Percentiles rank a stretch among this genome's conserved stretches.
Evolutionary conservation across 345 rosid species (phyloP).

Genomic region (Eucalyptus caleyi): DNA sequence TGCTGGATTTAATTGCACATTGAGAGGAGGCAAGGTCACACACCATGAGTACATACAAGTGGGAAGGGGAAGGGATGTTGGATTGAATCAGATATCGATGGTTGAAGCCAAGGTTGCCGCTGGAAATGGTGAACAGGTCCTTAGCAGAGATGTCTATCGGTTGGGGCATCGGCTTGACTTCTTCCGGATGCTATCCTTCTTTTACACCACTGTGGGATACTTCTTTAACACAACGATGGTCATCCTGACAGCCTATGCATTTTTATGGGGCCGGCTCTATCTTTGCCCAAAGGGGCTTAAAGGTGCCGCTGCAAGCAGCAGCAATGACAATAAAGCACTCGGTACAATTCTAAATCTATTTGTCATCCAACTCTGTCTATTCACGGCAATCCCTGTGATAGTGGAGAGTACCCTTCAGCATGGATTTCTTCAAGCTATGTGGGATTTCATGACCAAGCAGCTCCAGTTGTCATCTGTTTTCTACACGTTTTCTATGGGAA

Average conservation of each 20-base stretch:
- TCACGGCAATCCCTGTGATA: slow-evolving; percentile 25
- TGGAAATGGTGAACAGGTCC: neutral
- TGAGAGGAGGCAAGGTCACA: neutral
- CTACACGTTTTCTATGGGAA: slow-evolving; percentile 34
- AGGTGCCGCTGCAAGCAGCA: neutral
- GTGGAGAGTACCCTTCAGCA: slow-evolving; percentile 24
- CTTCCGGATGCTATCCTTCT: neutral
- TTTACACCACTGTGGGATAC: neutral
- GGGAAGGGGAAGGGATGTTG: neutral
- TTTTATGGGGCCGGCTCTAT: neutral
- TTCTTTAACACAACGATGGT: neutral
- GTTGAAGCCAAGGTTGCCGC: neutral
- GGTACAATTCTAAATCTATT: neutral
- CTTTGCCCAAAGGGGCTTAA: neutral
- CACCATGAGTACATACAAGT: neutral
- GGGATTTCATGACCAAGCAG: slow-evolving; percentile 27
- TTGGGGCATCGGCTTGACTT: neutral
- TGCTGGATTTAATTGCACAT: neutral
- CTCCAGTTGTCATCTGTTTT: slow-evolving; percentile 28
- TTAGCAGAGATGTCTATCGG: neutral
- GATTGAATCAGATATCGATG: neutral
- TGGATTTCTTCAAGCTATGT: slow-evolving; percentile 19
- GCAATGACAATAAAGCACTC: neutral
- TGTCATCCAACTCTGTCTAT: slow-evolving; percentile 10
- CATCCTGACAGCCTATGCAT: neutral